These are phyloP conservation scores for Blastomyces silverae DNA, from an alignment of 2,329 filamentous ascomycete species.

Conservation along the genomic window DNA sequence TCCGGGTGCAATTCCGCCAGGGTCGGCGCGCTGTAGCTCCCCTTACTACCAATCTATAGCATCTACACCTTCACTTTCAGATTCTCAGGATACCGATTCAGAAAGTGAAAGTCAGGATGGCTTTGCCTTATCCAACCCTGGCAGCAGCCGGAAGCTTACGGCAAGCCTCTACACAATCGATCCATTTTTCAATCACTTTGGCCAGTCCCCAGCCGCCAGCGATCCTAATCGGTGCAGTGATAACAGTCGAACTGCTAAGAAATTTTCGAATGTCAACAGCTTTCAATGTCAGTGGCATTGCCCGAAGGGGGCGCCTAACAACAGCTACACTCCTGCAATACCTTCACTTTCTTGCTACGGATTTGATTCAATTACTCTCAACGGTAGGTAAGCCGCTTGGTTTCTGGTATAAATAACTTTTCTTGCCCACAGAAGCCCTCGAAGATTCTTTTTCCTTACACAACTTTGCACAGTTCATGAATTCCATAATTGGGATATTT, in stretches of 20 bases:
- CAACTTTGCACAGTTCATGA: not conserved
- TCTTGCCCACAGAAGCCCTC: not conserved
- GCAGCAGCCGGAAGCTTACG: not conserved
- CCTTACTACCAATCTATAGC: not conserved
- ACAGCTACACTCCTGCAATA: not conserved
- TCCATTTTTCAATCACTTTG: not conserved
- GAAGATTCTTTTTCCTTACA: not conserved
- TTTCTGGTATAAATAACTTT: not conserved
- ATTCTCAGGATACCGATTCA: constrained; percentile 3
- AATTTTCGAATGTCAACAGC: not conserved
- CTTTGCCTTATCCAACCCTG: not conserved
- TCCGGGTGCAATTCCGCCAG: not conserved
- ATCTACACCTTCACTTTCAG: constrained; percentile 2
- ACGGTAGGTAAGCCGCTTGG: not conserved
- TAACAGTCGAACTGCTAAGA: not conserved
- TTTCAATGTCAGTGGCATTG: not conserved
- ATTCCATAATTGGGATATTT: not conserved
- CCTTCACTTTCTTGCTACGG: constrained; percentile 2
- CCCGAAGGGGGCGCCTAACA: not conserved
- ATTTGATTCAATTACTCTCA: not conserved
- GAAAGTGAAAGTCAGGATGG: constrained; percentile 1
- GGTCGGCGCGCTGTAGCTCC: not conserved
- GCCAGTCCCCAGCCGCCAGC: not conserved
- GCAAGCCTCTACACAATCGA: not conserved
- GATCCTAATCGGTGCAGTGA: not conserved